Evolutionary conservation across 1,284 basidiomycete species (phyloP), one percentile per base, ranked within the genome.

Genomic region (Leucoagaricus sp.): DNA sequence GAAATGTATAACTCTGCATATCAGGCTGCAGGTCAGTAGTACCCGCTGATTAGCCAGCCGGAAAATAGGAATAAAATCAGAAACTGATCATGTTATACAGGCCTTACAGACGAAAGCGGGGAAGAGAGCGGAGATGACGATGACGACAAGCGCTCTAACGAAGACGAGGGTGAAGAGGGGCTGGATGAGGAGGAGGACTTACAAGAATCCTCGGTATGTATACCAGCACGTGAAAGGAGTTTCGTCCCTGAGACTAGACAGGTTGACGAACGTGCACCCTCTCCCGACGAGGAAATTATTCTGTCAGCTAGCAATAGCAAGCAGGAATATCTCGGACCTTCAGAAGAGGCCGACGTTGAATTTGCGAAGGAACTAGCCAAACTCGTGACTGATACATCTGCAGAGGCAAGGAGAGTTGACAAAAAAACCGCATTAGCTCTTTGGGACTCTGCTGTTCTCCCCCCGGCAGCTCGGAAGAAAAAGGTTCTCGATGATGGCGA

Each of bases 341-440:
- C 87, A 1, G 87, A 92, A 63, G 93, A 96, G 65, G 95, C 93
- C 28, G 91, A 96, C 48, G 91, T 88, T 5, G 96, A 96, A 44
- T 98, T 99, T 67, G 93, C 87, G 9, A 93, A 94, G 68, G 97
- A 99, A 70, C 84, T 99, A 25, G 94, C 96, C 1, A 96, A 93
- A 75, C 89, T 99, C 79, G 87, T 97, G 47, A 92, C 91, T 0
- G 94, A 96, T 64, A 90, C 84, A 6, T 91, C 92, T 40, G 80
- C 86, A 9, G 86, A 95, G 66, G 81, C 88, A n/a, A 77, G 91
- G 57, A 93, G 91, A 64, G 84, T 93, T 19, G 90, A 94, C 68
- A 89, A 88, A 72, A 93, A 89, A 71, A 87, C 89, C 0, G 91
- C 91, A 0, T 78, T 88, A 23, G 88, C 89, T 1, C 79, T 94